Evolutionary conservation across 192 early-diverging fungal genomes (phyloP).

Genomic region (Podochytrium sp.): DNA sequence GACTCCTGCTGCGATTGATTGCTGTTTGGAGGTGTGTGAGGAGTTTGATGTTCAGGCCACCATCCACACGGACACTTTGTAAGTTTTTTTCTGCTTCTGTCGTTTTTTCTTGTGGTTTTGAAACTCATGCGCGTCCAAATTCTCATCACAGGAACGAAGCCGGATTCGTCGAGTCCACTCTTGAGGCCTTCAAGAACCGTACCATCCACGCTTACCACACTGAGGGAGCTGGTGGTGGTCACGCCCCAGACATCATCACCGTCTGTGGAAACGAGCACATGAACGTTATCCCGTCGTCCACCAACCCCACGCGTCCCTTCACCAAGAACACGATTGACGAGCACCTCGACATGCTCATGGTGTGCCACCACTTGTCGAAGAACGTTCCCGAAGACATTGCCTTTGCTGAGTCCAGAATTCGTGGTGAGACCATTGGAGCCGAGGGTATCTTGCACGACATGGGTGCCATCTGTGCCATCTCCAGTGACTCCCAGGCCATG

Average conservation of each 20-base stretch:
- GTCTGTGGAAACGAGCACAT: slow-evolving; percentile 64
- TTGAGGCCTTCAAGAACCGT: slow-evolving; percentile 86
- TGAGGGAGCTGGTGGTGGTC: slow-evolving; percentile 96
- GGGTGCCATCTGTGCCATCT: slow-evolving; percentile 94
- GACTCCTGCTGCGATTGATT: slow-evolving; percentile 92
- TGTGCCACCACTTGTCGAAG: slow-evolving; percentile 94
- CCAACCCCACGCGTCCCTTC: slow-evolving; percentile 95
- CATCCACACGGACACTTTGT: slow-evolving; percentile 94
- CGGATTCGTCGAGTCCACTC: slow-evolving; percentile 91
- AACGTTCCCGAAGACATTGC: slow-evolving; percentile 95
- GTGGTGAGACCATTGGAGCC: slow-evolving; percentile 95
- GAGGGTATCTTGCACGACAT: slow-evolving; percentile 96
- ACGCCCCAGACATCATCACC: slow-evolving; percentile 73
- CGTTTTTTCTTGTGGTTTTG: neutral
- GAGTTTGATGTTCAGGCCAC: slow-evolving; percentile 82
- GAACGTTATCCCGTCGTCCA: slow-evolving; percentile 92
- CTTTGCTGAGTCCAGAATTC: slow-evolving; percentile 95
- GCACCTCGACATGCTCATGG: slow-evolving; percentile 98
- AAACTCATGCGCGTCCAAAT: too few relatives aligned
- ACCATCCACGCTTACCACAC: slow-evolving; percentile 97
- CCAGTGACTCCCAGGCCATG: slow-evolving; percentile 95
- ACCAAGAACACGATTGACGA: slow-evolving; percentile 96
- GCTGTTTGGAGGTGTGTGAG: slow-evolving; percentile 84
- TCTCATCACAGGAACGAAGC: slow-evolving; percentile 83
- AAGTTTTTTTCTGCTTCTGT: neutral